Percentiles rank a stretch among this genome's conserved stretches.
Evolutionary conservation across 495 filamentous ascomycete species (phyloP).

Genomic region (Cryomyces minteri): DNA sequence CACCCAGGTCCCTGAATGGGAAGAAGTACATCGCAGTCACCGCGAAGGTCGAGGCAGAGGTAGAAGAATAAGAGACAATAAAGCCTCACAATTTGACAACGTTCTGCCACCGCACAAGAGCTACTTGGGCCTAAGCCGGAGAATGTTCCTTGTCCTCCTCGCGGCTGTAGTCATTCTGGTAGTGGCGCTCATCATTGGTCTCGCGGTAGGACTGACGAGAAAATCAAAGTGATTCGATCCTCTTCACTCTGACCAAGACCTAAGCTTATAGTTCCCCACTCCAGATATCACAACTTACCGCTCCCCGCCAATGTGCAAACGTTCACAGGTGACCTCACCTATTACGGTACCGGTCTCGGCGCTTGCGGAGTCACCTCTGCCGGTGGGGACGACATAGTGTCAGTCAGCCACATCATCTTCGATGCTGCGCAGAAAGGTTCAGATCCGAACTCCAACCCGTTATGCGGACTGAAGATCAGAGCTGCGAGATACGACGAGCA

Average conservation of each 20-base stretch:
- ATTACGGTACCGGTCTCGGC: conserved; percentile 49
- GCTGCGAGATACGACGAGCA: conserved; percentile 29
- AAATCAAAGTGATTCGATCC: conserved; percentile 1
- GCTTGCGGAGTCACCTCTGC: conserved; percentile 45
- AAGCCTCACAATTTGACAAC: conserved; percentile 10
- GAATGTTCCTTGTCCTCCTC: conserved; percentile 21
- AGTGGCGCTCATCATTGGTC: conserved; percentile 34
- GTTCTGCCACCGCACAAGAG: conserved; percentile 21
- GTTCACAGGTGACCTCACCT: conserved; percentile 51
- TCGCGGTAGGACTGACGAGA: conserved; percentile 31
- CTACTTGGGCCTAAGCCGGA: conserved; percentile 25
- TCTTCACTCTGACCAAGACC: neutral
- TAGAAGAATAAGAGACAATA: too few species aligned
- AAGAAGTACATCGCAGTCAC: too few species aligned
- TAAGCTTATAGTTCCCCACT: neutral
- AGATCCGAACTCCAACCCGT: conserved; percentile 50
- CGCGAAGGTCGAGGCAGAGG: too few species aligned
- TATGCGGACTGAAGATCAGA: conserved; percentile 48
- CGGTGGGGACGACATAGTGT: conserved; percentile 37
- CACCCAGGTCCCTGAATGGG: too few species aligned
- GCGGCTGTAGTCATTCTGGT: conserved; percentile 18
- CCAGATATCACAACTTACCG: conserved; percentile 26
- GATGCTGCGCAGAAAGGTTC: conserved; percentile 35
- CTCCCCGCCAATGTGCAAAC: conserved; percentile 30
- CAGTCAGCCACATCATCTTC: conserved; percentile 47